A percentile compares a stretch with the other conserved stretches of the same genome.
These are phyloP conservation scores for Chrysanthemum lavandulifolium DNA, from an alignment of 129 eudicot genomes.

Conservation along the genomic window DNA sequence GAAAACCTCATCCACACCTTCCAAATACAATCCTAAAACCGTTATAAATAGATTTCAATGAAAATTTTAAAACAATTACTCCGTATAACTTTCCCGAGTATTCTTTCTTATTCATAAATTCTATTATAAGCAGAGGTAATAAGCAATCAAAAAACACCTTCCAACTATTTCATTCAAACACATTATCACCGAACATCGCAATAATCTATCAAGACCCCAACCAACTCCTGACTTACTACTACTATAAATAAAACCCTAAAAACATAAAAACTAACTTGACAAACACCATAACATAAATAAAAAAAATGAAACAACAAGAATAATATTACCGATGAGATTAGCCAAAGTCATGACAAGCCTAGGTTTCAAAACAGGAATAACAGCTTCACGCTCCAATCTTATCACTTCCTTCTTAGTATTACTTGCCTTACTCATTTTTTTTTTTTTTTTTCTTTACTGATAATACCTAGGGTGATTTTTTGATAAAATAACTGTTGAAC, in stretches of 20 bases:
- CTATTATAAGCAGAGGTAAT: no score
- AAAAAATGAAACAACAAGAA: neutral
- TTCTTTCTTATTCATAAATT: no score
- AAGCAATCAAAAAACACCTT: no score
- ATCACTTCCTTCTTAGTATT: constrained; percentile 62
- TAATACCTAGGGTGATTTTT: no score
- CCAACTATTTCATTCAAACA: no score
- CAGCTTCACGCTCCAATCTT: constrained; percentile 87
- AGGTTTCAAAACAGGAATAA: constrained; percentile 88
- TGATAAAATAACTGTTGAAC: no score
- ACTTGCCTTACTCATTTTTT: constrained; percentile 28
- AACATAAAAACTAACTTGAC: neutral
- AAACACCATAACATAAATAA: neutral
- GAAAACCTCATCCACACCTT: no score
- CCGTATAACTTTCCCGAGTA: no score
- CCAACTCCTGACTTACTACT: neutral
- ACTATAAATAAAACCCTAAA: neutral
- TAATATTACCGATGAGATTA: constrained; percentile 71
- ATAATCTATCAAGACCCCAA: neutral
- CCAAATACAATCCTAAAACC: no score
- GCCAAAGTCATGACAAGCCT: constrained; percentile 74
- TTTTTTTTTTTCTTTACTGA: neutral
- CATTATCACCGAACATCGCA: no score
- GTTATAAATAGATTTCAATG: no score
- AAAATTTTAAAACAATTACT: no score